phyloP scores from a whole-genome alignment of 169 alveolate species.

The Eimeria sp. region DNA sequence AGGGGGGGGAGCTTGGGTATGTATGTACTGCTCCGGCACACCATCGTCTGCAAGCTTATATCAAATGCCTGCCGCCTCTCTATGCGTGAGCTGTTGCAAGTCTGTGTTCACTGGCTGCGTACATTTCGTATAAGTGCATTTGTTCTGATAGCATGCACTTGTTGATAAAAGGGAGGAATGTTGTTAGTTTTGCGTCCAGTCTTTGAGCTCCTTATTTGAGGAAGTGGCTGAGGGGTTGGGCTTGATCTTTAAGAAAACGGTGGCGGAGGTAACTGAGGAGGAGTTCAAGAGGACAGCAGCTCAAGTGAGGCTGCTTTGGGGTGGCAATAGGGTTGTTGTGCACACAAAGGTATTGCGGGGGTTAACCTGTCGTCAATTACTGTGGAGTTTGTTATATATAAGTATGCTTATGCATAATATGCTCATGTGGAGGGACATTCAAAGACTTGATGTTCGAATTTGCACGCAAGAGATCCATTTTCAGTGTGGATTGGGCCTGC shows the following conservation, averaged over 20 bases:
- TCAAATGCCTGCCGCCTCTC: too few relatives aligned
- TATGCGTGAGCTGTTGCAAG: too few relatives aligned
- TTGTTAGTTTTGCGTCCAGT: neutral
- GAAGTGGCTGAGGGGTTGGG: conserved; percentile 19
- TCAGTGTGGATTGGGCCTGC: neutral
- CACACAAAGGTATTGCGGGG: neutral
- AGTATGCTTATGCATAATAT: neutral
- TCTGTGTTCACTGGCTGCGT: too few relatives aligned
- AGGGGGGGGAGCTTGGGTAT: too few relatives aligned
- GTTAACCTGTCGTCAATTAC: neutral
- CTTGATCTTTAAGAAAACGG: neutral
- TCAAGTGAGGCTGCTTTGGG: neutral
- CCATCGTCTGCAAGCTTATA: too few relatives aligned
- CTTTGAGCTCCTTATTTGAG: conserved; percentile 55
- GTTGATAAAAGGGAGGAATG: too few relatives aligned
- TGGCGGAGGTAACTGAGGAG: neutral
- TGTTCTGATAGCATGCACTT: neutral
- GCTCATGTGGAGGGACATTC: neutral
- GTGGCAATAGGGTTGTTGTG: neutral
- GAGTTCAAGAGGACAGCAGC: neutral
- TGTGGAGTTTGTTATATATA: neutral
- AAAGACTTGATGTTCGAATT: neutral
- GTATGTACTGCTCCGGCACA: too few relatives aligned
- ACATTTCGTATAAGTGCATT: too few relatives aligned
- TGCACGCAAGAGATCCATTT: neutral